Conservation (phyloP, 2,329 filamentous ascomycete species). For the Stromatinia cepivora region DNA sequence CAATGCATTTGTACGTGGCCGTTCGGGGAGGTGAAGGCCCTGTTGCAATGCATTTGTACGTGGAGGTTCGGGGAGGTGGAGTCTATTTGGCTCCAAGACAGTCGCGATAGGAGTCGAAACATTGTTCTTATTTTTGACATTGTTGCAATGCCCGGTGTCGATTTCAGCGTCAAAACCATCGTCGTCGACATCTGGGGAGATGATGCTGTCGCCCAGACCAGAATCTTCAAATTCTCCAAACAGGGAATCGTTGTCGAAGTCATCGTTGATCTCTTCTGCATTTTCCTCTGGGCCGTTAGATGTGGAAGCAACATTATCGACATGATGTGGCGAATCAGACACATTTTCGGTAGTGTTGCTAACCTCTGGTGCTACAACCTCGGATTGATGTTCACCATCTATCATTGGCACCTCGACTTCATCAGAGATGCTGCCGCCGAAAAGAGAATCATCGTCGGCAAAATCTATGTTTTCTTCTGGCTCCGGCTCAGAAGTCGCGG, state of each 20-base stretch:
- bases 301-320: neutral
- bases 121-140: neutral
- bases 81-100: neutral
- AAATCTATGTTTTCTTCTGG: neutral
- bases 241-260: neutral
- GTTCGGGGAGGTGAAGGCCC: neutral
- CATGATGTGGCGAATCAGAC: neutral
- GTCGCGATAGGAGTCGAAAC: neutral
- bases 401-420: neutral
- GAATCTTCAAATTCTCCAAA: neutral
- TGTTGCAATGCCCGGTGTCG: neutral
- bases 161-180: neutral
- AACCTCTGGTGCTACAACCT: fast-evolving
- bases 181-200: neutral
- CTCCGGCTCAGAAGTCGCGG: neutral
- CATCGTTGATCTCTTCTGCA: neutral
- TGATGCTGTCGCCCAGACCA: neutral
- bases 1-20: neutral
- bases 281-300: fast-evolving
- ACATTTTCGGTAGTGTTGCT: neutral
- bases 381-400: fast-evolving
- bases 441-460: neutral
- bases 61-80: neutral
- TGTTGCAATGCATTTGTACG: neutral
- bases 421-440: neutral